Base-by-base conservation (phyloP, 1,139 yeast genomes). In the Protomyces arabidopsidicola region DNA sequence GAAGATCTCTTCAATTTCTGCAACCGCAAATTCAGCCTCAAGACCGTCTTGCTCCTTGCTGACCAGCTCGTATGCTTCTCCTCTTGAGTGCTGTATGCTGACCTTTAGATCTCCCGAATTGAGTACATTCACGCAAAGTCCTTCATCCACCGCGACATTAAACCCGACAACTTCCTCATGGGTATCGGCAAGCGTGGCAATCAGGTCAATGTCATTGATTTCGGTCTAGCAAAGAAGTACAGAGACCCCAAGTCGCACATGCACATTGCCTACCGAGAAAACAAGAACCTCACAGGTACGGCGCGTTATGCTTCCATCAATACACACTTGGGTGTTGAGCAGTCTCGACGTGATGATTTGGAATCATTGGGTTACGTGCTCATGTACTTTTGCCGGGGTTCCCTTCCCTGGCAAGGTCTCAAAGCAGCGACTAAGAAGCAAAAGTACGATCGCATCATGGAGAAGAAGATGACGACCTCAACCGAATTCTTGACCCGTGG, bases 381-480 rank as follows among this genome's bases (percentile, higher is more conserved):
- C 74, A 87, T 93, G 77, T 93, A 93, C 77, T 93, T 93, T 73
- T 77, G 93, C 71, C 82, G 95, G 70, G 98, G 98, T 58, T 90
- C 89, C 68, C 82, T 93, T 72, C 98, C 98, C 60, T 93, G 98
- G 98, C 98, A 93, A 78, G 98, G 98, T 35, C 81, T 93, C 69
- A 91, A 91, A 77, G 98, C 98, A n/a, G 96, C 96, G 69, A 90
- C 96, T 50, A 93, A 93, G 78, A 93, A 93, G 77, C 90, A 93
- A 76, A 93, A 93, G 77, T 93, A 93, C 76, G 97, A 91, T 76
- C 83, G 97, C 68, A 93, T 93, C 72, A 87, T 91, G 90, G 98
- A 93, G 75, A 90, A 90, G 81, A 93, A 93, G 76, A 86, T 93
- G 86, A 86, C 95, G 58, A 90, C 96, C 9, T 89, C 96, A 35